phyloP scores from a whole-genome alignment of 2,329 filamentous ascomycete genomes.

The Pyrenophora graminea region DNA sequence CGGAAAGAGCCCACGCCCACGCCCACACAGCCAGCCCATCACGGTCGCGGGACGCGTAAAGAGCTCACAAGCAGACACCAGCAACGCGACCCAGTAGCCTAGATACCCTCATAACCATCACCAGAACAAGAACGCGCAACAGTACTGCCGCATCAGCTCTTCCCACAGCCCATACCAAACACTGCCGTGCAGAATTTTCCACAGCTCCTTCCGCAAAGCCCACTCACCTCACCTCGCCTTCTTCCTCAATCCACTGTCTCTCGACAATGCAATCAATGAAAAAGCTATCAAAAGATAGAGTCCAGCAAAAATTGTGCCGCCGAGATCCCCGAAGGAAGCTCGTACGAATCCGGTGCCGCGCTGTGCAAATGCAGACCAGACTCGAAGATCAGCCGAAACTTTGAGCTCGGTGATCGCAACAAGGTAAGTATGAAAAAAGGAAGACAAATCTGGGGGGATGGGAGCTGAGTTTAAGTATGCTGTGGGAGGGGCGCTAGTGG shows the following conservation, averaged over 20 bases:
- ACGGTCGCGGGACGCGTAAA: too few relatives aligned
- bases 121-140: too few relatives aligned
- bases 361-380: conserved; percentile 46
- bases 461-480: background rate
- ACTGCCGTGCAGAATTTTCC: background rate
- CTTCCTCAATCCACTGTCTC: conserved; percentile 46
- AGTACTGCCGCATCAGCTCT: too few relatives aligned
- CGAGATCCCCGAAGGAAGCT: conserved; percentile 44
- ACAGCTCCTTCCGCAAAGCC: too few relatives aligned
- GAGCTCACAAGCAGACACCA: too few relatives aligned
- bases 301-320: conserved; percentile 40
- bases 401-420: conserved; percentile 40
- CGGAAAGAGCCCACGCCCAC: background rate
- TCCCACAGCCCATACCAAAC: too few relatives aligned
- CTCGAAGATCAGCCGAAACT: conserved; percentile 33
- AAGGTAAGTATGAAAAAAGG: conserved; percentile 35
- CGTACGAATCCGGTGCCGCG: conserved; percentile 39
- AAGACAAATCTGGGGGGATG: background rate
- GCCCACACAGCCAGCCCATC: background rate
- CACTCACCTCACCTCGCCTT: conserved; percentile 2
- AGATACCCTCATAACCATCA: too few relatives aligned
- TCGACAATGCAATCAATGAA: conserved; percentile 46
- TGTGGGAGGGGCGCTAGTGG: background rate
- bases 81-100: too few relatives aligned
- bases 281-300: conserved; percentile 17